A percentile compares a stretch with the other conserved stretches of the same genome.
Conservation (phyloP, 169 alveolate genomes). For the Plasmodium malariae region DNA sequence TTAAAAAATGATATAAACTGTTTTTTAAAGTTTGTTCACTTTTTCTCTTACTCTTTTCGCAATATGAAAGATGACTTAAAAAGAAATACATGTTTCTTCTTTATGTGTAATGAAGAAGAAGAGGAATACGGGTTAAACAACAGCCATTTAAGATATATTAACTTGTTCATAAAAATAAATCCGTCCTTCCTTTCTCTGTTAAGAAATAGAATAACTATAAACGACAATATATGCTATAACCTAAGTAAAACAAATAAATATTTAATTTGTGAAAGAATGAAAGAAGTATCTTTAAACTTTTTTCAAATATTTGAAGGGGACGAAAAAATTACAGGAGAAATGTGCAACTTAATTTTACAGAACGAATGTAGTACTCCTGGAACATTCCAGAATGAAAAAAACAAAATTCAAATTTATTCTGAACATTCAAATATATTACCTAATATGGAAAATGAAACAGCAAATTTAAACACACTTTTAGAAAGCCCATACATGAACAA, state of each 20-base stretch:
- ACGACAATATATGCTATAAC: constrained; percentile 18
- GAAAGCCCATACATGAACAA: not conserved
- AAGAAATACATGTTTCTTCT: constrained; percentile 19
- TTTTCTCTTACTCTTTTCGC: constrained; percentile 16
- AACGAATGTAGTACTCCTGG: not conserved
- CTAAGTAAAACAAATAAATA: constrained; percentile 11
- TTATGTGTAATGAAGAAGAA: constrained; percentile 13
- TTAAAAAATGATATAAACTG: constrained; percentile 1
- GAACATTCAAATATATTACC: not conserved
- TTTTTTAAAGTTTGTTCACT: constrained; percentile 5
- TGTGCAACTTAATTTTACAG: not conserved
- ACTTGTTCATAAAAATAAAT: constrained; percentile 31
- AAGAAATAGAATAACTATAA: constrained; percentile 25
- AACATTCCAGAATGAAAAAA: not conserved
- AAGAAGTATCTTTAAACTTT: constrained; percentile 13
- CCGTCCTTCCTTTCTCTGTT: constrained; percentile 16
- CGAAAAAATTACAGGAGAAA: not conserved
- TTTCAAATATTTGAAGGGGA: not conserved
- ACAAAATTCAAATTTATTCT: constrained; percentile 11
- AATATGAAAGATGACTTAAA: constrained; percentile 19
- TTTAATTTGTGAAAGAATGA: constrained; percentile 22
- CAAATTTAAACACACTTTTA: not conserved
- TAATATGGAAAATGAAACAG: not conserved
- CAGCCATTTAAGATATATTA: constrained; percentile 1
- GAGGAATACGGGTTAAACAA: not conserved